phyloP scores from a whole-genome alignment of 108 stramenopile species.

The Pseudonitzschia multistriata region DNA sequence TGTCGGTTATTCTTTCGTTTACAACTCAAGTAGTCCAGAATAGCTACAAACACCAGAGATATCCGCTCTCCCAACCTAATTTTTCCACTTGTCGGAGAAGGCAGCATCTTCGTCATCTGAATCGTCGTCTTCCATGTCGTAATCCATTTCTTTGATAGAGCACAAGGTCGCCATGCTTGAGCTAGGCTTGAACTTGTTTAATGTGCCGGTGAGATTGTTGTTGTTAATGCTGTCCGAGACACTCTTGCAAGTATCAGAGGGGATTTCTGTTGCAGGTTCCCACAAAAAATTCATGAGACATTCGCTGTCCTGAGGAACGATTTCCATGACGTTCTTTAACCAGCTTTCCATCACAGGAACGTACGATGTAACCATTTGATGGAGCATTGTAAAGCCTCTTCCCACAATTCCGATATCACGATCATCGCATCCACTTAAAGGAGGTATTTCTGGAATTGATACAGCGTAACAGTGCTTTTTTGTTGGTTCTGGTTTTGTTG shows the following conservation, averaged over 20 bases:
- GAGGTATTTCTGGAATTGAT: conserved; percentile 66
- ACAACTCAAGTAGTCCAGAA: too few relatives aligned
- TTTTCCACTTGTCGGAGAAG: neutral
- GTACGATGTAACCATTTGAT: conserved; percentile 60
- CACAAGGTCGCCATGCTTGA: conserved; percentile 20
- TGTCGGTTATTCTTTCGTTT: too few relatives aligned
- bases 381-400: conserved; percentile 65
- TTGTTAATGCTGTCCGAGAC: conserved; percentile 10
- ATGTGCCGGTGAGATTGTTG: neutral
- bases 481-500: neutral
- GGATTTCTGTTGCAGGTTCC: conserved; percentile 46
- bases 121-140: conserved; percentile 19
- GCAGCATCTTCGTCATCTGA: conserved; percentile 18
- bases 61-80: too few relatives aligned
- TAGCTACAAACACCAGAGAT: too few relatives aligned
- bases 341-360: conserved; percentile 72
- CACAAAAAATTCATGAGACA: conserved; percentile 66
- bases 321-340: conserved; percentile 57
- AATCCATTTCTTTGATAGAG: conserved; percentile 36
- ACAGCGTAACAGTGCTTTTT: neutral
- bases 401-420: conserved; percentile 42
- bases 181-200: conserved; percentile 20
- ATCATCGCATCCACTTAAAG: conserved; percentile 21
- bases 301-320: conserved; percentile 61
- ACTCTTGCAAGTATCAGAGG: neutral